These are phyloP conservation scores for Penicillium polonicum DNA, from an alignment of 2,329 filamentous ascomycete species.

Conservation along the genomic window DNA sequence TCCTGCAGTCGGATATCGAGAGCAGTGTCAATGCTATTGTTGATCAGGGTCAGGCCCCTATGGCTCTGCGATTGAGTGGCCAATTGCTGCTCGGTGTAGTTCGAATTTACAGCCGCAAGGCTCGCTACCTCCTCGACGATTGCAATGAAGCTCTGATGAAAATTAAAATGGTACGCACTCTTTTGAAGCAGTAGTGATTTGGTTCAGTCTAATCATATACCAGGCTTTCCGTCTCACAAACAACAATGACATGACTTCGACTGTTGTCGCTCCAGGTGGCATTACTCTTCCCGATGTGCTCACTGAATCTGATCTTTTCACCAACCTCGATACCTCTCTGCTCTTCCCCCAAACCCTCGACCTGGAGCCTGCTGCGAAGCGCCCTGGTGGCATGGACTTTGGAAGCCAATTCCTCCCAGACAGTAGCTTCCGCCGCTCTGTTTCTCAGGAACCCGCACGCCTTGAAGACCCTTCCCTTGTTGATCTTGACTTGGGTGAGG, in stretches of 20 bases:
- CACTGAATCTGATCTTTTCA: constrained; percentile 87
- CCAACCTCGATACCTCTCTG: constrained; percentile 78
- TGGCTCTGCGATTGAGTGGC: constrained; percentile 89
- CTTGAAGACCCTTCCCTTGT: constrained; percentile 69
- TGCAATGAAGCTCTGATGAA: constrained; percentile 97
- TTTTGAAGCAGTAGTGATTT: neutral
- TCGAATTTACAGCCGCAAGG: constrained; percentile 95
- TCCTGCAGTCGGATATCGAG: constrained; percentile 89
- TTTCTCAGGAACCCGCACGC: constrained; percentile 52
- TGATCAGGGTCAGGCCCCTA: constrained; percentile 85
- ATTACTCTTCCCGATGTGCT: constrained; percentile 88
- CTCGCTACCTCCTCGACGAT: constrained; percentile 91
- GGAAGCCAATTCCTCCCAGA: constrained; percentile 78
- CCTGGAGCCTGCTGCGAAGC: constrained; percentile 38
- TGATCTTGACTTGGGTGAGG: constrained; percentile 67
- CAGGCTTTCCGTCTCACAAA: constrained; percentile 91
- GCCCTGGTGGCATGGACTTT: constrained; percentile 50
- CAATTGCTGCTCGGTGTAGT: constrained; percentile 94
- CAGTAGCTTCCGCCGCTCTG: constrained; percentile 50
- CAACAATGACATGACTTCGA: constrained; percentile 91
- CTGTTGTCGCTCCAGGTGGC: constrained; percentile 75
- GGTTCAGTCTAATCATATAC: constrained; percentile 6
- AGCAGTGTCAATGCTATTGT: constrained; percentile 96
- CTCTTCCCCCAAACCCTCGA: constrained; percentile 71
- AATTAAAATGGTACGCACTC: constrained; percentile 82